Conservation (phyloP, 2,329 filamentous ascomycete species). For the Aspergillus calidoustus region DNA sequence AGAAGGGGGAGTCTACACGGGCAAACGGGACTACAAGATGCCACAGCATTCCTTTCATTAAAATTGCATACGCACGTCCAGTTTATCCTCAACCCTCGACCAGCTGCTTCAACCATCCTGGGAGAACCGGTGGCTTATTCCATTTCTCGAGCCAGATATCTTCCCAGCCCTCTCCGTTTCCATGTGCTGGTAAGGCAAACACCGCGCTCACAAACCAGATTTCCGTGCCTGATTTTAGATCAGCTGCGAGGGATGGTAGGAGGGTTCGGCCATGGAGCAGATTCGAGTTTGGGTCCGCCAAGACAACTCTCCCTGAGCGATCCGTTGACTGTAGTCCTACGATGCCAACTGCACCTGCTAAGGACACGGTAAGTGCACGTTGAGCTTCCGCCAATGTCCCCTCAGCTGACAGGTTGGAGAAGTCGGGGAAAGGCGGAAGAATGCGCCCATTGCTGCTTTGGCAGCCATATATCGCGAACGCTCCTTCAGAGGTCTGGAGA, state of each 20-base stretch:
- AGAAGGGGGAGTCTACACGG: not conserved
- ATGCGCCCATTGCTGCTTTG: slow-evolving; percentile 61
- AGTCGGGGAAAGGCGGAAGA: slow-evolving; percentile 47
- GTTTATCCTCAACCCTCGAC: slow-evolving; percentile 39
- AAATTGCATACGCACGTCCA: not conserved
- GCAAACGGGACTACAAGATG: not conserved
- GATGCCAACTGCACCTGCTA: slow-evolving; percentile 57
- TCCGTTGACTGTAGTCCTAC: slow-evolving; percentile 45
- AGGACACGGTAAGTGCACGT: slow-evolving; percentile 51
- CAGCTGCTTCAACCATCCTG: slow-evolving; percentile 63
- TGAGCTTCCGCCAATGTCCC: slow-evolving; percentile 42
- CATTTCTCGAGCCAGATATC: slow-evolving; percentile 61
- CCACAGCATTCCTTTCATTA: not conserved
- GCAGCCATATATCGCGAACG: slow-evolving; percentile 71
- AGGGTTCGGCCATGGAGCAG: slow-evolving; percentile 72
- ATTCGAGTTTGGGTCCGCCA: slow-evolving; percentile 80
- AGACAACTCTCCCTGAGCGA: slow-evolving; percentile 67
- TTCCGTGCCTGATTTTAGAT: slow-evolving; percentile 60
- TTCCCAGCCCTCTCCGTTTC: slow-evolving; percentile 14
- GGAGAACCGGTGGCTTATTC: slow-evolving; percentile 62
- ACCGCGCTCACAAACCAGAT: slow-evolving; percentile 73
- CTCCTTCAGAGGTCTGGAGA: slow-evolving; percentile 73
- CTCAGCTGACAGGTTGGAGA: slow-evolving; percentile 44
- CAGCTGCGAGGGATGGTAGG: slow-evolving; percentile 70
- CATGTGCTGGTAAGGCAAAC: slow-evolving; percentile 67